Evolutionary conservation across 208 protist genomes (phyloP).

Genomic region (Crithidia expoeki): DNA sequence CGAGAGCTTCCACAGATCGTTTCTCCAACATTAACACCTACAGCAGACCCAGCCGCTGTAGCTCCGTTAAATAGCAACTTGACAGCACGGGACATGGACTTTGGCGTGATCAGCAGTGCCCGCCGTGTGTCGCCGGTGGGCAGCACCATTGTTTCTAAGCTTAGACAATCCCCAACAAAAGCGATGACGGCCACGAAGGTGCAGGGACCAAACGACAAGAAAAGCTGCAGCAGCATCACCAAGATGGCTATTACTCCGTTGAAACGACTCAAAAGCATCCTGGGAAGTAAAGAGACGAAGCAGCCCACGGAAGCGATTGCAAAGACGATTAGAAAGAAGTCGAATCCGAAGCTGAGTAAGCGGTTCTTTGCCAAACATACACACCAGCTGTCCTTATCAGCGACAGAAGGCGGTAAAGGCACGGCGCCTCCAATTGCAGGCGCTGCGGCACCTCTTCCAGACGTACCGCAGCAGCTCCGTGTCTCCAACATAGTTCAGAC

Average conservation of each 20-base stretch:
- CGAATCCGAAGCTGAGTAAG: neutral
- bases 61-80: neutral
- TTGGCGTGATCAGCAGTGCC: constrained; percentile 7
- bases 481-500: neutral
- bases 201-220: neutral
- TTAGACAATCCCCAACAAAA: neutral
- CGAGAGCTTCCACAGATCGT: no score
- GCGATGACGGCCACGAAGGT: neutral
- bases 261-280: neutral
- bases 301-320: neutral
- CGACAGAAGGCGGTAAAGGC: neutral
- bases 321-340: neutral
- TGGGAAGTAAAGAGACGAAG: neutral
- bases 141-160: neutral
- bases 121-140: neutral
- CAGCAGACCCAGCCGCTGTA: neutral
- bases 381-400: neutral
- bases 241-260: neutral
- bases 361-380: neutral
- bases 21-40: neutral
- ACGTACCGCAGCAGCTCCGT: neutral
- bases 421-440: neutral
- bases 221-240: neutral
- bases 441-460: neutral
- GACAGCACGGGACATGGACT: constrained; percentile 11